A percentile compares a stretch with the other conserved stretches of the same genome.
These are phyloP conservation scores for Myotisia sp. DNA, from an alignment of 2,329 filamentous ascomycete genomes.

Conservation along the genomic window DNA sequence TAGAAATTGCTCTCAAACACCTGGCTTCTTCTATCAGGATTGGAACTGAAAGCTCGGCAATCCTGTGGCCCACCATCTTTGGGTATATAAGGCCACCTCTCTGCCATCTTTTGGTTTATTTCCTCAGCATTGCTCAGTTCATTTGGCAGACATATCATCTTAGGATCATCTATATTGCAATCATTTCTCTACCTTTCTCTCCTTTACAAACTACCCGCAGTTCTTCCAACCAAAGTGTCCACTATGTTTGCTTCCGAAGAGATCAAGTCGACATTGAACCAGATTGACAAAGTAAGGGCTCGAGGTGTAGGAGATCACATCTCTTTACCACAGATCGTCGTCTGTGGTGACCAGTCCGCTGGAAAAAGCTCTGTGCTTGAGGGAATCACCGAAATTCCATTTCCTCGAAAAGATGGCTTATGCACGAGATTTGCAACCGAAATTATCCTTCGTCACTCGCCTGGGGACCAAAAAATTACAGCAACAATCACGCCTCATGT, in stretches of 20 bases:
- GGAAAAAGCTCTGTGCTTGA: conserved; percentile 18
- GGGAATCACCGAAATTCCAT: conserved; percentile 18
- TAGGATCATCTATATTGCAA: no score
- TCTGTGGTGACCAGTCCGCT: conserved; percentile 25
- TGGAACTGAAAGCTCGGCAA: no score
- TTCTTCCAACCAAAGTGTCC: no score
- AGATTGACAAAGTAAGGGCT: conserved; percentile 5
- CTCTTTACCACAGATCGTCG: conserved; percentile 17
- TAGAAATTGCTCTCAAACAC: no score
- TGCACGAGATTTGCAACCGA: conserved; percentile 29
- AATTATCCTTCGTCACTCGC: conserved; percentile 24
- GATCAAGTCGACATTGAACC: conserved; percentile 2
- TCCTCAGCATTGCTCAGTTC: no score
- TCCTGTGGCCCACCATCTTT: no score
- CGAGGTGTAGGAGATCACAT: conserved; percentile 13
- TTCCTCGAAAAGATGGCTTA: conserved; percentile 20
- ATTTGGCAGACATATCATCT: no score
- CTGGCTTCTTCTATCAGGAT: no score
- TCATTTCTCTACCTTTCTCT: no score
- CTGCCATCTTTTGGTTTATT: no score
- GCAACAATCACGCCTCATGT: conserved; percentile 21
- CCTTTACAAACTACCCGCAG: no score
- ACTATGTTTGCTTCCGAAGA: not conserved
- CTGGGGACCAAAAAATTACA: conserved; percentile 9
- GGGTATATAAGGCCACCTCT: no score